Evolutionary conservation across 2,329 filamentous ascomycete genomes (phyloP).

Genomic region (Scleromitrula shiraiana): DNA sequence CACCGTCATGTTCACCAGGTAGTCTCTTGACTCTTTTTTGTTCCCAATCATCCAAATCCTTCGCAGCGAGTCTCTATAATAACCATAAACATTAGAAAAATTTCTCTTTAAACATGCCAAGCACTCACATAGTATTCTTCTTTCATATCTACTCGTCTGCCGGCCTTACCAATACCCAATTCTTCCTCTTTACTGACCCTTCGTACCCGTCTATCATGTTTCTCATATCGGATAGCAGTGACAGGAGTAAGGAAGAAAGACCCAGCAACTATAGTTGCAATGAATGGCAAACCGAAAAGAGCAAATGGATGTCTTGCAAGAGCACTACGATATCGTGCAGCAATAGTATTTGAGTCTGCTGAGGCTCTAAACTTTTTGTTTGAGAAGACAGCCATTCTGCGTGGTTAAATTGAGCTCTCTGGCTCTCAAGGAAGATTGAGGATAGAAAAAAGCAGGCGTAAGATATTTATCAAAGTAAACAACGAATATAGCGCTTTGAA

Average conservation of each 20-base stretch:
- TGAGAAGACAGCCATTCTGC: slow-evolving; percentile 54
- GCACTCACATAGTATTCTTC: slow-evolving; percentile 78
- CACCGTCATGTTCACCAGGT: slow-evolving; percentile 82
- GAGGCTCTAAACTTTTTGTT: slow-evolving; percentile 64
- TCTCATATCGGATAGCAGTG: slow-evolving; percentile 87
- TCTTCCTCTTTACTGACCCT: slow-evolving; percentile 82
- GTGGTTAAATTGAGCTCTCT: no score
- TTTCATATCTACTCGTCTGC: slow-evolving; percentile 67
- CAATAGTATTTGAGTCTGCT: slow-evolving; percentile 59
- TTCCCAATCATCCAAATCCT: slow-evolving; percentile 93
- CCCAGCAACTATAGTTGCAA: slow-evolving; percentile 80
- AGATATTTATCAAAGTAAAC: no score
- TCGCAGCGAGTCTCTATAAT: slow-evolving; percentile 65
- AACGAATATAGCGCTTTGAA: no score
- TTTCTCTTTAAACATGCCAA: not conserved
- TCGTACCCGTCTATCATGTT: slow-evolving; percentile 81
- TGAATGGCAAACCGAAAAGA: slow-evolving; percentile 89
- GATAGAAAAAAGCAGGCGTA: no score
- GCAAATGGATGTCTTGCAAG: slow-evolving; percentile 79
- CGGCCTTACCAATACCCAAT: slow-evolving; percentile 66
- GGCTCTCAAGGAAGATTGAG: no score
- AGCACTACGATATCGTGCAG: slow-evolving; percentile 65
- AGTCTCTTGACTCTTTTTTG: slow-evolving; percentile 89
- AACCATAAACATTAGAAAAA: slow-evolving; percentile 11
- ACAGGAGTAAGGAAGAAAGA: slow-evolving; percentile 93